phyloP scores from a whole-genome alignment of 2,329 filamentous ascomycete species.

The Hypoxylon sp. region DNA sequence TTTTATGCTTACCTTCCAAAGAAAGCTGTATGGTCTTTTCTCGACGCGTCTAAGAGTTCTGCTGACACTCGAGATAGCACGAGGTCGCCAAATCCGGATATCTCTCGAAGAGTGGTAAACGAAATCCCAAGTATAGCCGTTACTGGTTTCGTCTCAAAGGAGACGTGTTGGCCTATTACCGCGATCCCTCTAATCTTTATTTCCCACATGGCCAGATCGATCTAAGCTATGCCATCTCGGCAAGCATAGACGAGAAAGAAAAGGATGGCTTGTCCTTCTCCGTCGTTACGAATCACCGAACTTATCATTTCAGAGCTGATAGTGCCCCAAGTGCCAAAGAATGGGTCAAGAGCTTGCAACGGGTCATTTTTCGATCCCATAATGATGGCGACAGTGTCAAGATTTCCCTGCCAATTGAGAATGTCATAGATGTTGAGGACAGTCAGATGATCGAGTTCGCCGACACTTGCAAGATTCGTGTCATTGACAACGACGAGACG shows the following conservation, averaged over 20 bases:
- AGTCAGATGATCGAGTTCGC: constrained; percentile 91
- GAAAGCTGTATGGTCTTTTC: constrained; percentile 74
- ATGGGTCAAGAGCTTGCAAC: constrained; percentile 94
- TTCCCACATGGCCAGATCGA: constrained; percentile 94
- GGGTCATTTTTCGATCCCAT: constrained; percentile 94
- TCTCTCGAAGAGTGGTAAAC: constrained; percentile 86
- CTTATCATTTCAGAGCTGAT: constrained; percentile 90
- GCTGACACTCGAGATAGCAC: constrained; percentile 62
- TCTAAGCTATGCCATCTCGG: constrained; percentile 89
- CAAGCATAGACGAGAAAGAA: constrained; percentile 80
- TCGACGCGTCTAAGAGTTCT: neutral
- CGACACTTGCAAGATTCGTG: constrained; percentile 92
- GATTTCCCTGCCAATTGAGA: constrained; percentile 88
- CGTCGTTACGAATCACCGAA: constrained; percentile 84
- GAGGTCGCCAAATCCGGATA: constrained; percentile 87
- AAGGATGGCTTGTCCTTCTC: constrained; percentile 83
- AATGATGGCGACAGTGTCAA: constrained; percentile 98
- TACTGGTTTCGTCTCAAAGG: constrained; percentile 96
- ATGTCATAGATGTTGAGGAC: constrained; percentile 92
- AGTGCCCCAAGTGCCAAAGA: constrained; percentile 89
- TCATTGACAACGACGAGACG: constrained; percentile 93
- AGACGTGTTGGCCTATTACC: constrained; percentile 91
- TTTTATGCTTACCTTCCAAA: constrained; percentile 98
- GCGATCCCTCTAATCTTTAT: constrained; percentile 85
- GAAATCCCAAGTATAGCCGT: constrained; percentile 86